Evolutionary conservation across 2,329 filamentous ascomycete species (phyloP).

Genomic region (Pochonia chlamydosporia): DNA sequence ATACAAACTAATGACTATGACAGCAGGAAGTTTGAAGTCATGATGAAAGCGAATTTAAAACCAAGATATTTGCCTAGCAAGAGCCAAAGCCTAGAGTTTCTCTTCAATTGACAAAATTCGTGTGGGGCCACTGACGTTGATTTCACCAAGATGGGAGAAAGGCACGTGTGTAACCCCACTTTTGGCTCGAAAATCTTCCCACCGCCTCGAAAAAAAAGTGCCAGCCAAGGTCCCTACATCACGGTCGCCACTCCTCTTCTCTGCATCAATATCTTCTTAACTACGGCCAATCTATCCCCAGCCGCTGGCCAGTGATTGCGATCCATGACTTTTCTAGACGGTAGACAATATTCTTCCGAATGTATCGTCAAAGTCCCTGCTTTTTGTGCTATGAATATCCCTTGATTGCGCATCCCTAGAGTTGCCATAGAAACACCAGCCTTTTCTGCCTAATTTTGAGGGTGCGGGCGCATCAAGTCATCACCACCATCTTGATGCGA

Average conservation of each 20-base stretch:
- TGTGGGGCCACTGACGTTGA: conserved; percentile 18
- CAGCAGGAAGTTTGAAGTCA: too few species aligned
- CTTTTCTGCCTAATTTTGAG: background rate
- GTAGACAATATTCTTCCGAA: background rate
- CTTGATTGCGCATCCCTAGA: background rate
- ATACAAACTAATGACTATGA: too few species aligned
- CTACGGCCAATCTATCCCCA: background rate
- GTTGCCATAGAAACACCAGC: background rate
- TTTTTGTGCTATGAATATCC: background rate
- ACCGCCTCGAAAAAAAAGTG: conserved; percentile 15
- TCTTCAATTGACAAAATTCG: conserved; percentile 2
- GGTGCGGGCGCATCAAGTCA: background rate
- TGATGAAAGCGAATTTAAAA: too few species aligned
- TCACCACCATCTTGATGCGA: conserved; percentile 17
- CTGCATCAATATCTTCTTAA: background rate
- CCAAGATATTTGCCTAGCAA: too few species aligned
- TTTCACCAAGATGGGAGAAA: conserved; percentile 5
- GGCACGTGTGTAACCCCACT: conserved; percentile 26
- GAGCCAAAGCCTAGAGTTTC: too few species aligned
- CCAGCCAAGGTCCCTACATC: conserved; percentile 12
- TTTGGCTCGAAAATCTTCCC: conserved; percentile 18
- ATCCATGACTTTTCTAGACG: background rate
- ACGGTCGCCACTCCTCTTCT: background rate
- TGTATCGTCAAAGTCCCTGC: background rate
- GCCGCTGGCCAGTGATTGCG: background rate